Evolutionary conservation across 208 protist species (phyloP), one percentile per base, ranked within the genome.

Genomic region (Phytomonas sp.): DNA sequence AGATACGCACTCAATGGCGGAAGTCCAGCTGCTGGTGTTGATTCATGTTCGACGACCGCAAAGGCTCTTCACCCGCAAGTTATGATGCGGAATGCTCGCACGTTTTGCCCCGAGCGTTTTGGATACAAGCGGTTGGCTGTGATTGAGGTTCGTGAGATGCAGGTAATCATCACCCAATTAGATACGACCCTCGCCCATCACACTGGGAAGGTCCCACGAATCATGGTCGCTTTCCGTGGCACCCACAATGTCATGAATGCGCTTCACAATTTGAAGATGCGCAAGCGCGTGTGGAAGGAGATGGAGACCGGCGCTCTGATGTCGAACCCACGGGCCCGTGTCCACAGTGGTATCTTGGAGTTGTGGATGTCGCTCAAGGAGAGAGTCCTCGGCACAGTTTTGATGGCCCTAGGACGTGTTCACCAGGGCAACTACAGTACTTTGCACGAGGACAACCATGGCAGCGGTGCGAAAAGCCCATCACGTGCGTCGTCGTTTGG

Each of bases 341-440:
- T 93, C 30, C 91, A 96, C 78, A 82, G 79, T 51, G 91, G 91
- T 15, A 94, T 96, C 66, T 73, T 93, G 33, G 84, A 84, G 32
- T 77, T 88, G 56, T 96, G 91, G 91, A 80, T 86, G 73, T 75
- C 74, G 36, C 70, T 96, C 37, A 90, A 93, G 62, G 76, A 78
- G 71, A 43, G 53, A 0, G 86, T 94, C 60, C 67, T 96, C 23
- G 65, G 66, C 7, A 82, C 77, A n/a, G 70, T 93, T 34, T 67
- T 80, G n/a, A 62, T 4, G 28, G 81, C 85, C 63, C 73, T 93
- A 40, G 75, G 73, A 20, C 26, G 62, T 36, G 51, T 37, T 61
- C 13, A 33, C 9, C 29, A 33, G 3, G 26, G 40, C 60, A 56
- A 68, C 30, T 30, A 20, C 30, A 4, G 3, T 43, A 68, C 2